phyloP scores from a whole-genome alignment of 306 rosid genomes.

The Urtica urens region DNA sequence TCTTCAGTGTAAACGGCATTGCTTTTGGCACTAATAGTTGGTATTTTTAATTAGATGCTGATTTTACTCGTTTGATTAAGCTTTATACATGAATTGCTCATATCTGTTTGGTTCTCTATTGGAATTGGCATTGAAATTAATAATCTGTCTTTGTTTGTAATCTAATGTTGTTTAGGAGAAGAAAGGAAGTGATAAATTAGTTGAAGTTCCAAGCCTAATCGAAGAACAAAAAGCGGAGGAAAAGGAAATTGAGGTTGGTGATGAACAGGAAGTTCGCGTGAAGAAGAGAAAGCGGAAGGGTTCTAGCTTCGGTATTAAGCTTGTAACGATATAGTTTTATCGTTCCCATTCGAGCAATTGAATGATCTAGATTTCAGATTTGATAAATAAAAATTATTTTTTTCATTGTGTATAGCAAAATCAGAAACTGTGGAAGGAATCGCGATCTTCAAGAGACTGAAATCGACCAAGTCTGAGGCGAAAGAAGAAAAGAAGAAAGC shows the following conservation, averaged over 20 bases:
- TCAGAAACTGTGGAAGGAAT: slow-evolving; percentile 62
- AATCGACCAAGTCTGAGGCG: slow-evolving; percentile 14
- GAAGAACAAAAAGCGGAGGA: slow-evolving; percentile 21
- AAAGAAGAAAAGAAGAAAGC: slow-evolving; percentile 22
- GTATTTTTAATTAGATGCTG: no score
- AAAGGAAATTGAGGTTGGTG: slow-evolving; percentile 49
- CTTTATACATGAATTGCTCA: no score
- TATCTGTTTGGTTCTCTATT: slow-evolving; percentile 2
- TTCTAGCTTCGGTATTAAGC: slow-evolving; percentile 32
- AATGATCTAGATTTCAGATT: background rate
- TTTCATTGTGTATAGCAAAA: slow-evolving; percentile 3
- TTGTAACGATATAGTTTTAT: background rate
- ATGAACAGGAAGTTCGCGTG: slow-evolving; percentile 12
- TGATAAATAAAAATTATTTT: no score
- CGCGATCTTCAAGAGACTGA: slow-evolving; percentile 52
- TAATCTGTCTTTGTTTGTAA: background rate
- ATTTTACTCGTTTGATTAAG: no score
- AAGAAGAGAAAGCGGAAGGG: slow-evolving; percentile 79
- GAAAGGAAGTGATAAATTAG: slow-evolving; percentile 24
- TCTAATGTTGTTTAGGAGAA: slow-evolving; percentile 22
- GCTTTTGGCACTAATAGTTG: no score
- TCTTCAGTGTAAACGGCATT: no score
- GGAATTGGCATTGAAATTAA: no score
- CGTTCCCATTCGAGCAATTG: background rate
- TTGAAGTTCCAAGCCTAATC: slow-evolving; percentile 20